phyloP scores from a whole-genome alignment of 805 yeast genomes.

The Metschnikowia sp. region DNA sequence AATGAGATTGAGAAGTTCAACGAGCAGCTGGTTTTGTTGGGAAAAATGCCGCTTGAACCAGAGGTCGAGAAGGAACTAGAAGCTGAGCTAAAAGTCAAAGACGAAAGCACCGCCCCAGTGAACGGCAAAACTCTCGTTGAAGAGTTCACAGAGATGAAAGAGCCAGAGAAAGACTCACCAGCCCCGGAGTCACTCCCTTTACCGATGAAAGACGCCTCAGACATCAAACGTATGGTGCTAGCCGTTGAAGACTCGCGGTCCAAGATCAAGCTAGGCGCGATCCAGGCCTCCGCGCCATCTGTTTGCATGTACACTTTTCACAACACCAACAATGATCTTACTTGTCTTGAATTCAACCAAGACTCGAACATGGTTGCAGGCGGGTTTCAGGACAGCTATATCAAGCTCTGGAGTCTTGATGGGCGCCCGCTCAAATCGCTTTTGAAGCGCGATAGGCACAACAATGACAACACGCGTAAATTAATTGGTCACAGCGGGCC shows the following conservation, averaged over 20 bases:
- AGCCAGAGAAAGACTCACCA: slow-evolving; percentile 65
- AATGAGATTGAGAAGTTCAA: slow-evolving; percentile 60
- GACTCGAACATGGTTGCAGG: slow-evolving; percentile 88
- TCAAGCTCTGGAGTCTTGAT: slow-evolving; percentile 90
- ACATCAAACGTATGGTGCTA: slow-evolving; percentile 73
- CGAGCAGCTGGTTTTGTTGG: slow-evolving; percentile 71
- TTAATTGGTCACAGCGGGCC: slow-evolving; percentile 93
- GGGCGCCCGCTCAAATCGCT: slow-evolving; percentile 76
- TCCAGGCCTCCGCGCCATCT: slow-evolving; percentile 83
- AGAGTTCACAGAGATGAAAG: slow-evolving; percentile 58
- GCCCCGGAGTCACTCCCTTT: slow-evolving; percentile 72
- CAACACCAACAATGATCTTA: slow-evolving; percentile 85
- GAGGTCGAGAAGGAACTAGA: slow-evolving; percentile 82
- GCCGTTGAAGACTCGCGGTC: slow-evolving; percentile 81
- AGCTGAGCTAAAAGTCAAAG: slow-evolving; percentile 76
- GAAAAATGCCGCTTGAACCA: slow-evolving; percentile 81
- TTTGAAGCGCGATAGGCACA: slow-evolving; percentile 51
- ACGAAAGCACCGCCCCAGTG: slow-evolving; percentile 45
- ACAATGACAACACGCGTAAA: slow-evolving; percentile 46
- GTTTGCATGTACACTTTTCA: slow-evolving; percentile 98
- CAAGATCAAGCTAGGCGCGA: slow-evolving; percentile 61
- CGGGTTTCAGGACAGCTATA: slow-evolving; percentile 89
- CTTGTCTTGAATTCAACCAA: slow-evolving; percentile 81
- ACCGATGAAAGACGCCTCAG: slow-evolving; percentile 77
- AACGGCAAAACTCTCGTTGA: slow-evolving; percentile 52